A percentile compares a stretch with the other conserved stretches of the same genome.
phyloP scores from a whole-genome alignment of 192 early-diverging fungal genomes.

The Allomyces macrogynus region DNA sequence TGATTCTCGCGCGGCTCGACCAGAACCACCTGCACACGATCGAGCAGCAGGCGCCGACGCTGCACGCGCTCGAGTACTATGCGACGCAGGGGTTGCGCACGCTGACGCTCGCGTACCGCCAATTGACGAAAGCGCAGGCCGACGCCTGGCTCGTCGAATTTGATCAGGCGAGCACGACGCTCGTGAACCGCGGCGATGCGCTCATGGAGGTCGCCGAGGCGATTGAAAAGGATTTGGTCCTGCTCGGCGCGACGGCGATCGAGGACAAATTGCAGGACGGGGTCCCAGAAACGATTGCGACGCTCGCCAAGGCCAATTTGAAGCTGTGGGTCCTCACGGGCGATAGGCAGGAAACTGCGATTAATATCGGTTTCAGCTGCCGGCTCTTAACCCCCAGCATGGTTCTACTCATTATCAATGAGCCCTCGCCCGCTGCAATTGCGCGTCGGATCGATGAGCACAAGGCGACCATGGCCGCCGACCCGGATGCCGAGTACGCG shows the following conservation, averaged over 20 bases:
- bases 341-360: conserved; percentile 33
- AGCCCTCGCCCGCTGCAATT: conserved; percentile 6
- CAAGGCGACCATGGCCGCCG: conserved; percentile 8
- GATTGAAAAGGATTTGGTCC: conserved; percentile 15
- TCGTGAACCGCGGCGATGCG: conserved; percentile 67
- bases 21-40: conserved; percentile 36
- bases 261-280: conserved; percentile 36
- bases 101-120: conserved; percentile 60
- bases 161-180: conserved; percentile 59
- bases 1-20: conserved; percentile 75
- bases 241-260: conserved; percentile 33
- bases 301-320: conserved; percentile 19
- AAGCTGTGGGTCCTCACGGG: conserved; percentile 35
- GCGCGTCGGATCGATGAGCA: conserved; percentile 11
- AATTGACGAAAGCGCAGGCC: conserved; percentile 49
- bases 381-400: conserved; percentile 11
- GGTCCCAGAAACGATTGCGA: conserved; percentile 26
- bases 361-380: conserved; percentile 27
- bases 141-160: conserved; percentile 49
- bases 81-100: conserved; percentile 76
- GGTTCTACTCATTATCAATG: conserved; percentile 17
- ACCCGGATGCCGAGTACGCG: conserved; percentile 32
- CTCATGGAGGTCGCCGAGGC: conserved; percentile 25
- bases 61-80: conserved; percentile 47
- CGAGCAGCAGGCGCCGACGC: conserved; percentile 18